phyloP scores from a whole-genome alignment of 2,329 filamentous ascomycete species.

The Clarireedia homoeocarpa region DNA sequence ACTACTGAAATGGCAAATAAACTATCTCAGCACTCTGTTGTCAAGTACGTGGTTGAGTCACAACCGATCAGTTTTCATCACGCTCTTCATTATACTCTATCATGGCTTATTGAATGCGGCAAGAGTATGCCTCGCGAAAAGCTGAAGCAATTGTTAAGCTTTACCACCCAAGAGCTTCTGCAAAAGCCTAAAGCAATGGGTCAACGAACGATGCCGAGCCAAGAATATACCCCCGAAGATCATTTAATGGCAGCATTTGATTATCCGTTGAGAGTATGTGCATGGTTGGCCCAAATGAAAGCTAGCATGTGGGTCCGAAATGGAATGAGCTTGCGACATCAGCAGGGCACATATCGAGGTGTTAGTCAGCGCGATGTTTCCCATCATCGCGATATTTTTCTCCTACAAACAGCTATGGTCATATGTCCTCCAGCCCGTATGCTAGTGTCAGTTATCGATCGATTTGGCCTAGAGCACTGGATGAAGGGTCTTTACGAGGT shows the following conservation, averaged over 20 bases:
- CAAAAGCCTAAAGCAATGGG: slow-evolving; percentile 57
- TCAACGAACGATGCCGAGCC: slow-evolving; percentile 43
- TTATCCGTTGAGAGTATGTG: slow-evolving; percentile 85
- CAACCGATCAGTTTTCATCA: slow-evolving; percentile 97
- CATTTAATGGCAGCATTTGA: slow-evolving; percentile 84
- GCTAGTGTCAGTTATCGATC: slow-evolving; percentile 81
- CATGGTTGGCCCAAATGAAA: slow-evolving; percentile 97
- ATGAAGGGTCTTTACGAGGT: slow-evolving; percentile 73
- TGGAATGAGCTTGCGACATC: slow-evolving; percentile 89
- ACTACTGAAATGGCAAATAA: slow-evolving; percentile 25
- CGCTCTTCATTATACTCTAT: slow-evolving; percentile 89
- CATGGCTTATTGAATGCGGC: slow-evolving; percentile 88
- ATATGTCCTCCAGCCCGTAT: slow-evolving; percentile 77
- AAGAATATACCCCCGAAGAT: slow-evolving; percentile 60
- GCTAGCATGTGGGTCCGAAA: slow-evolving; percentile 98
- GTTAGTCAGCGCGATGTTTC: slow-evolving; percentile 85
- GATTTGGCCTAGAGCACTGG: slow-evolving; percentile 84
- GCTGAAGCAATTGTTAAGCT: slow-evolving; percentile 61
- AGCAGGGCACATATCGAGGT: slow-evolving; percentile 87
- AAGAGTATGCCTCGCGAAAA: slow-evolving; percentile 63
- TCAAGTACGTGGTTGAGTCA: slow-evolving; percentile 81
- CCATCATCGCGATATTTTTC: slow-evolving; percentile 89
- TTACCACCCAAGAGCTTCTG: slow-evolving; percentile 63
- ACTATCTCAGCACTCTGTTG: slow-evolving; percentile 50
- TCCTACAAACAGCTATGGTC: slow-evolving; percentile 85